Base-by-base conservation (phyloP, 208 protist genomes). In the Leishmania amazonensis region DNA sequence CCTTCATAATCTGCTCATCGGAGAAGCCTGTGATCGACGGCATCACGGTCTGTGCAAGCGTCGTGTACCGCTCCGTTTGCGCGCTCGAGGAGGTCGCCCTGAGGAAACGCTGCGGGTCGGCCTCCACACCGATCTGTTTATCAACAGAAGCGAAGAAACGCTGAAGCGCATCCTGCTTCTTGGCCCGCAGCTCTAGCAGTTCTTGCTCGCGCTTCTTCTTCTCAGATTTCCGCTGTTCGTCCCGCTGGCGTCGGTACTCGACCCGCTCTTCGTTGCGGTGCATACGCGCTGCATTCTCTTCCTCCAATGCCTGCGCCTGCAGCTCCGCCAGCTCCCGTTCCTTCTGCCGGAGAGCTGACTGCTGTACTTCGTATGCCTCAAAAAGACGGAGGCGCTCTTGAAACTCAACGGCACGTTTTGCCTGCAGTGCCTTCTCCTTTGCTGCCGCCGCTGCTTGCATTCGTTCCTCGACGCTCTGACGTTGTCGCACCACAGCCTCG, bases 61-160 rank as follows among this genome's bases (percentile, higher is more conserved):
- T 86, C 54, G 80, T 77, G 79, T 87, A 92, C 8, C 67, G 62
- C 49, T 83, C 83, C 65, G 75, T 88, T 71, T 94, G 88, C 49
- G 86, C 85, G 65, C 91, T 95, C 8, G 94, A 89, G 24, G 83
- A 87, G 8, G 94, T 97, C 1, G 86, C 82, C 38, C 89, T 87
- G 15, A 94, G 79, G 40, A 97, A 67, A 49, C 94, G 86, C 38
- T 85, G 80, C 1, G 90, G 85, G 80, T 96, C 91, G 8, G 85
- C 75, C 42, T 84, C 81, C n/a, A 96, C 94, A 17, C 89, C 91
- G 51, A 97, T 71, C 45, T 88, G 84, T 72, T 86, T 80, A 45
- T 95, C 88, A 5, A 97, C 88, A 3, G 87, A 74, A 2, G 83
- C 90, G 68, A 96, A 97, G 83, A 97, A 97, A 38, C 84, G 76